Evolutionary conservation across 257 asterid species (phyloP).

Genomic region (Rehmannia glutinosa): DNA sequence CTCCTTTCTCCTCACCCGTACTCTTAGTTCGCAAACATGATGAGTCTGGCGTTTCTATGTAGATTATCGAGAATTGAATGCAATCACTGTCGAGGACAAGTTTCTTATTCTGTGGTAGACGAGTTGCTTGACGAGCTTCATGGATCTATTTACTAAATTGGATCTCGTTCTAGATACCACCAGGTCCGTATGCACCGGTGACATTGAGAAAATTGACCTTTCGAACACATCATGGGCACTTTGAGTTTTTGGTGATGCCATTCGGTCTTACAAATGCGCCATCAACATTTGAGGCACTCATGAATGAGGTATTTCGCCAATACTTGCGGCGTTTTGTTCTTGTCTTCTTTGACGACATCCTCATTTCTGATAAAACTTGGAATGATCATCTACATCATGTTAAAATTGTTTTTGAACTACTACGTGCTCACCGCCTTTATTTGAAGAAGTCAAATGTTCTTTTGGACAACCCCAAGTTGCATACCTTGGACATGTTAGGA

Average conservation of each 20-base stretch:
- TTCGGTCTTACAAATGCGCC: background rate
- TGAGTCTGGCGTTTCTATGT: background rate
- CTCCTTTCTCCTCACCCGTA: background rate
- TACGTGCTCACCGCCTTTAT: too few species aligned
- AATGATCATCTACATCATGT: background rate
- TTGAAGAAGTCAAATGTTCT: background rate
- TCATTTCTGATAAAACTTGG: background rate
- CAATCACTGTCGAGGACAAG: background rate
- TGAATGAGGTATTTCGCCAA: background rate
- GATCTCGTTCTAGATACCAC: background rate
- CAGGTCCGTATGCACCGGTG: background rate
- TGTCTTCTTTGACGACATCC: background rate
- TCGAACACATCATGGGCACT: background rate
- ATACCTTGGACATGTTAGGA: background rate
- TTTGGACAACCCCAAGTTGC: background rate
- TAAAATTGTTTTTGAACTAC: background rate
- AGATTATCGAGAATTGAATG: background rate
- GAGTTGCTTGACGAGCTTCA: background rate
- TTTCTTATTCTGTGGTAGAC: background rate
- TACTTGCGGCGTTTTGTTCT: background rate
- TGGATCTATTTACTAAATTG: background rate
- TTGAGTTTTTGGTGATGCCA: background rate
- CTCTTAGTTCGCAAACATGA: background rate
- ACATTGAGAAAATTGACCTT: background rate
- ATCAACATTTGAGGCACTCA: background rate